These are phyloP conservation scores for Raphanus hybrid DNA, from an alignment of 441 rosid genomes.

Conservation along the genomic window DNA sequence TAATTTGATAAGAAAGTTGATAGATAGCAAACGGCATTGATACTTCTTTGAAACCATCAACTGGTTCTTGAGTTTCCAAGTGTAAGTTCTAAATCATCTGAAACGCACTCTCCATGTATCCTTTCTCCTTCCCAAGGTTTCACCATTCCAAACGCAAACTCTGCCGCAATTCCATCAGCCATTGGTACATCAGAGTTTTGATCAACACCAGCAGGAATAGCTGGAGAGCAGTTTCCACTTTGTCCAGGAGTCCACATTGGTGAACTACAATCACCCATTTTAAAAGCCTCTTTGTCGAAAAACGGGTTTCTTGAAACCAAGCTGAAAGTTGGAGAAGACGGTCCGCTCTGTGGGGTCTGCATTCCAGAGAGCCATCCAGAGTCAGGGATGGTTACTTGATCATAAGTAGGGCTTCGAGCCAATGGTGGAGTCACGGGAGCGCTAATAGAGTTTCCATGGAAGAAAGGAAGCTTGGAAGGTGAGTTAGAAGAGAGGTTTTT, in stretches of 20 bases:
- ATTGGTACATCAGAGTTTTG: slow-evolving; percentile 78
- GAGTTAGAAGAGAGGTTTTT: slow-evolving; percentile 87
- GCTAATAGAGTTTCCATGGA: slow-evolving; percentile 84
- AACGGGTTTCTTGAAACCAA: slow-evolving; percentile 77
- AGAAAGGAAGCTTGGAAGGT: slow-evolving; percentile 74
- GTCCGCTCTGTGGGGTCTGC: slow-evolving; percentile 84
- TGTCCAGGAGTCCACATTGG: slow-evolving; percentile 97
- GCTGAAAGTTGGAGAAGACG: slow-evolving; percentile 92
- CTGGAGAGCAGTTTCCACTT: slow-evolving; percentile 93
- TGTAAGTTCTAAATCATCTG: slow-evolving; percentile 94
- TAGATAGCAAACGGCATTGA: slow-evolving; percentile 14
- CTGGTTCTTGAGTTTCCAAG: slow-evolving; percentile 84
- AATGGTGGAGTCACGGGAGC: slow-evolving; percentile 99
- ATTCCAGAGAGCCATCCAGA: slow-evolving; percentile 83
- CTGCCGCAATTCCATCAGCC: slow-evolving; percentile 77
- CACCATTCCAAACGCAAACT: slow-evolving; percentile 91
- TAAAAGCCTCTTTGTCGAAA: slow-evolving; percentile 56
- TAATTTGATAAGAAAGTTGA: slow-evolving; percentile 26
- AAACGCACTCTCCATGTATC: slow-evolving; percentile 86
- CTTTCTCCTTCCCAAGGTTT: slow-evolving; percentile 99
- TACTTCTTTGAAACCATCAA: slow-evolving; percentile 44
- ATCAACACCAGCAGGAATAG: slow-evolving; percentile 73
- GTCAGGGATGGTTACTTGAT: slow-evolving; percentile 57
- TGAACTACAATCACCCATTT: slow-evolving; percentile 50
- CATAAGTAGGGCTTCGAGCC: slow-evolving; percentile 79